Conservation (phyloP, 192 early-diverging fungal species). For the Funneliformis mosseae region DNA sequence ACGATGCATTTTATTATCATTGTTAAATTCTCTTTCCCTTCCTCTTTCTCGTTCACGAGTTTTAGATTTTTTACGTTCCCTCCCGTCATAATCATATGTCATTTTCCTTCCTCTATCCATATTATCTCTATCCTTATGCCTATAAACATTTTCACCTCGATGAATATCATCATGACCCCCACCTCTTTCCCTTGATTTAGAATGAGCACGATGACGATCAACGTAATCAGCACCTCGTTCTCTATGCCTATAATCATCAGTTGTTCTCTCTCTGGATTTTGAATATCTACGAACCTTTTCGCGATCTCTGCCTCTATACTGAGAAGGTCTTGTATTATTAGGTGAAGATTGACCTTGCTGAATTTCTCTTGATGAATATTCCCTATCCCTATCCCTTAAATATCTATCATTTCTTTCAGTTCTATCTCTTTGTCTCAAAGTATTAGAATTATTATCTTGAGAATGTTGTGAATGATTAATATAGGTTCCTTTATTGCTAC, state of each 20-base stretch:
- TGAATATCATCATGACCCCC: too few relatives aligned
- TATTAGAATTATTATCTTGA: neutral
- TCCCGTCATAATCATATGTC: conserved; percentile 49
- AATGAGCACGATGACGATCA: too few relatives aligned
- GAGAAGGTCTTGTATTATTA: neutral
- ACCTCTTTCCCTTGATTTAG: too few relatives aligned
- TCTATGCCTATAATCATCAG: neutral
- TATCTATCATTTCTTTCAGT: neutral
- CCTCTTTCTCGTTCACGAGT: neutral
- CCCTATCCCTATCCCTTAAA: neutral
- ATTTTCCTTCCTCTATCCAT: too few relatives aligned
- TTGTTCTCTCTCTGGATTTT: neutral
- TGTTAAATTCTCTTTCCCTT: neutral
- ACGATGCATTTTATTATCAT: neutral
- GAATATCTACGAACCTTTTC: neutral
- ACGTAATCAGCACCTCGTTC: too few relatives aligned
- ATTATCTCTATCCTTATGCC: neutral
- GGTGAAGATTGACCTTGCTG: neutral
- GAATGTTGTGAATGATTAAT: neutral
- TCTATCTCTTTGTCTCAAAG: neutral
- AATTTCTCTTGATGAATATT: neutral
- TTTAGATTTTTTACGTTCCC: neutral
- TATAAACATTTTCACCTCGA: too few relatives aligned
- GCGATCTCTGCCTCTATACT: neutral
- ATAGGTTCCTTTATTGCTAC: neutral